Base-by-base conservation (phyloP, 495 filamentous ascomycete genomes). In the Penicillium robsamsonii region DNA sequence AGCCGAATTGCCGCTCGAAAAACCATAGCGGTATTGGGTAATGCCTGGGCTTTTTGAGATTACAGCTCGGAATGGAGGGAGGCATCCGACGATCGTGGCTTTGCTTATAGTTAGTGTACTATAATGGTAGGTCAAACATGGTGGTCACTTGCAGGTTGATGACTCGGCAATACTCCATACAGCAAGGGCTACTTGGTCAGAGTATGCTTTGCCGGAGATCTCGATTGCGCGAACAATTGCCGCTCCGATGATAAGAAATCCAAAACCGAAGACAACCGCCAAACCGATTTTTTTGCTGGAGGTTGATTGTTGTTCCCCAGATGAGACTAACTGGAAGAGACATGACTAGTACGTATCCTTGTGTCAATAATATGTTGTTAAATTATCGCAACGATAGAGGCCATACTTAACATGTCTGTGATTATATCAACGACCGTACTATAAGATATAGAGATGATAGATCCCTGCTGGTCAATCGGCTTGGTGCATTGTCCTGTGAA, bases 21-120 rank as follows among this genome's bases (percentile, higher is more conserved):
- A 53, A 2, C 59, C 46, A 25, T 56, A 59, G 11, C 20, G 33
- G 30, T 59, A 62, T 18, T 35, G 48, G 3, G 45, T 24, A 11
- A 37, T 45, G 15, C 25, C 41, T 3, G 47, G 15, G 10, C 51
- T 48, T 9, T 29, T 49, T 2, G 61, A 62, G 24, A 69, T 51
- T n/a, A 69, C 53, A 10, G 70, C 64, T 56, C 76, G 76, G 57
- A 80, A 76, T 1, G 75, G 76, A 4, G 77, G 75, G 0, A 79
- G 71, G 46, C 76, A 78, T 15, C 77, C 77, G 20, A 81, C 71
- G 9, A 79, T 67, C 17, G 80, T 68, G 37, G 78, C 78, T 81
- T 46, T 12, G 40, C 9, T 10, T 10, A 6, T 47, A 9, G 17
- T 37, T 6, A 50, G 6, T 13, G 9, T 18, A 11, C 6, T 11